A percentile compares a stretch with the other conserved stretches of the same genome.
These are phyloP conservation scores for Clavulina sp. DNA, from an alignment of 768 basidiomycete species.

Conservation along the genomic window DNA sequence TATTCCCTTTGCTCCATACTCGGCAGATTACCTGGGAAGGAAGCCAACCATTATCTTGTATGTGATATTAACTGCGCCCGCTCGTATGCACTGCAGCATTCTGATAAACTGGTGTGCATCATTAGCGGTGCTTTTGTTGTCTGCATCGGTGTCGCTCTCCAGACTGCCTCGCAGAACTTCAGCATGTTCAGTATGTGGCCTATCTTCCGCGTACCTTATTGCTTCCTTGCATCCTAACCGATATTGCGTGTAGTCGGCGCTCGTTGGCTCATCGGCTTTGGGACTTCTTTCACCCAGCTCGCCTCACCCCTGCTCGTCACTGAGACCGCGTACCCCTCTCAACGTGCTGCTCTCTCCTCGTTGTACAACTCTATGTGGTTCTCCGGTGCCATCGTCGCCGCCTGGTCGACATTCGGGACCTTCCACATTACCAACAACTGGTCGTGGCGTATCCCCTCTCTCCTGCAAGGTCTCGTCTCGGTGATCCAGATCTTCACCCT, in stretches of 20 bases:
- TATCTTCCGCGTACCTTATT: neutral
- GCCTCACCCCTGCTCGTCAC: slow-evolving; percentile 73
- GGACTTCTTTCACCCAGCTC: slow-evolving; percentile 41
- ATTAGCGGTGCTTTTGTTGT: slow-evolving; percentile 43
- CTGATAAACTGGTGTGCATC: neutral
- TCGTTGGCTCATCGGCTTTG: slow-evolving; percentile 43
- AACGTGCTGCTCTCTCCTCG: slow-evolving; percentile 64
- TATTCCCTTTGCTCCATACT: slow-evolving; percentile 17
- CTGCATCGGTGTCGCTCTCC: slow-evolving; percentile 47
- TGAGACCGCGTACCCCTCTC: slow-evolving; percentile 69
- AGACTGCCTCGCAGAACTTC: slow-evolving; percentile 52
- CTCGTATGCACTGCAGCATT: too few species aligned
- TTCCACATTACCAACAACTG: slow-evolving; percentile 49
- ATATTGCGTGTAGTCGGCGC: slow-evolving; percentile 34
- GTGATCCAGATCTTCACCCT: slow-evolving; percentile 46
- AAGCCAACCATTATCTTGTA: slow-evolving; percentile 39
- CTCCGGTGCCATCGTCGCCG: slow-evolving; percentile 61
- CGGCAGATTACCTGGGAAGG: slow-evolving; percentile 58
- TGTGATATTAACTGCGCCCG: neutral
- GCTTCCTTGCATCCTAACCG: neutral
- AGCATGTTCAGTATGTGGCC: slow-evolving; percentile 44
- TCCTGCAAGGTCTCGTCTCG: slow-evolving; percentile 53
- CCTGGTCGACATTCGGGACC: slow-evolving; percentile 76
- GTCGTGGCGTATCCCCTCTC: slow-evolving; percentile 72
- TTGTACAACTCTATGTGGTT: slow-evolving; percentile 79